Conservation (phyloP, 176 grass and related monocot genomes). For the Musa acuminata region DNA sequence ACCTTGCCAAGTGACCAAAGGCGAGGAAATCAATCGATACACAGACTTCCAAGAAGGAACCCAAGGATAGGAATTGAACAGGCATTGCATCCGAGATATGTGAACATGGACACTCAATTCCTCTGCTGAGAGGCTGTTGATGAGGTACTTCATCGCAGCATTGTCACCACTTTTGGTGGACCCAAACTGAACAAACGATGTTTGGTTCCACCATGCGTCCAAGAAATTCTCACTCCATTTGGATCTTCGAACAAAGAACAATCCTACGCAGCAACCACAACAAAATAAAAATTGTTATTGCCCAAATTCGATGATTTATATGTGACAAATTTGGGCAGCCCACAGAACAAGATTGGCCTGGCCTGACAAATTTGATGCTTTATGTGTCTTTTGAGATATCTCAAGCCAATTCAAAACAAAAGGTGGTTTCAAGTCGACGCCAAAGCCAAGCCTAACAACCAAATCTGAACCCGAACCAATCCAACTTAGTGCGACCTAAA, state of each 20-base stretch:
- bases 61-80: slow-evolving; percentile 94
- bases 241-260: slow-evolving; percentile 72
- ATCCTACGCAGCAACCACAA: slow-evolving; percentile 23
- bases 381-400: too few relatives aligned
- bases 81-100: slow-evolving; percentile 66
- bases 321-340: not conserved
- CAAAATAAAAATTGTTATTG: not conserved
- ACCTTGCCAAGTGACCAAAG: slow-evolving; percentile 69
- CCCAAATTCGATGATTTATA: not conserved
- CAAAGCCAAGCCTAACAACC: too few relatives aligned
- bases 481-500: too few relatives aligned
- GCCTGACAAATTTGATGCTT: not conserved
- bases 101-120: slow-evolving; percentile 48
- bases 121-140: slow-evolving; percentile 41
- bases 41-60: slow-evolving; percentile 42
- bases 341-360: not conserved
- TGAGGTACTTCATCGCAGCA: slow-evolving; percentile 53
- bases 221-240: slow-evolving; percentile 70
- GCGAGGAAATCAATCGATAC: slow-evolving; percentile 39
- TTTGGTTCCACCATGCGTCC: slow-evolving; percentile 83
- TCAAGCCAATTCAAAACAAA: too few relatives aligned
- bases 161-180: slow-evolving; percentile 87
- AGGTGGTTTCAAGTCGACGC: too few relatives aligned
- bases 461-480: too few relatives aligned
- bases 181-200: slow-evolving; percentile 66